These are phyloP conservation scores for Sungouiozyma intestinalis DNA, from an alignment of 805 yeast species.

Conservation along the genomic window DNA sequence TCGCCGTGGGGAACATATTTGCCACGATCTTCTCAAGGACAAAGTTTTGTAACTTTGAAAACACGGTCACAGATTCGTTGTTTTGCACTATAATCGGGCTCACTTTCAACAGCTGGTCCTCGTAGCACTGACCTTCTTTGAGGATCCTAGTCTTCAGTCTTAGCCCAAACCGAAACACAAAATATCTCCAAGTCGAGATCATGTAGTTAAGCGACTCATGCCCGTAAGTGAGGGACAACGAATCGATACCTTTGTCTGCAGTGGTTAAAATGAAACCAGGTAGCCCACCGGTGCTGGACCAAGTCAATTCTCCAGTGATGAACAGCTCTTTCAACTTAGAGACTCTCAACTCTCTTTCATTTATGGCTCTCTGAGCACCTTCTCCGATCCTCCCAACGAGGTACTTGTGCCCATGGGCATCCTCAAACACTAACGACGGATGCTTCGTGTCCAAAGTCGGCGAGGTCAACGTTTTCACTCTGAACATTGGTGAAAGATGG, in stretches of 20 bases:
- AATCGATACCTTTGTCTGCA: slow-evolving; percentile 62
- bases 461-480: slow-evolving; percentile 44
- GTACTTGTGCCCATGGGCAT: slow-evolving; percentile 34
- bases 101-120: slow-evolving; percentile 32
- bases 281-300: slow-evolving; percentile 81
- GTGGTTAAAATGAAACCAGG: slow-evolving; percentile 82
- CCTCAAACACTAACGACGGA: slow-evolving; percentile 43
- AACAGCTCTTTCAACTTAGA: slow-evolving; percentile 56
- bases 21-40: slow-evolving; percentile 28
- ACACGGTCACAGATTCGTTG: slow-evolving; percentile 13
- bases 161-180: slow-evolving; percentile 72
- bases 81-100: slow-evolving; percentile 25
- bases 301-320: slow-evolving; percentile 64
- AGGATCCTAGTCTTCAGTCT: slow-evolving; percentile 31
- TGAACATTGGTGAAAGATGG: slow-evolving; percentile 31
- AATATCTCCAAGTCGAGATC: slow-evolving; percentile 74
- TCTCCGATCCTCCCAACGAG: slow-evolving; percentile 76
- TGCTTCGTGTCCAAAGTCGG: slow-evolving; percentile 50
- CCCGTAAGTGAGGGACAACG: slow-evolving; percentile 47
- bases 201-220: slow-evolving; percentile 40
- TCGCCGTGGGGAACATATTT: slow-evolving; percentile 49
- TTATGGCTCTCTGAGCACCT: slow-evolving; percentile 71
- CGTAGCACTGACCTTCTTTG: slow-evolving; percentile 13
- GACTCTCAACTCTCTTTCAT: slow-evolving; percentile 47
- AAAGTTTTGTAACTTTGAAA: neutral